Conservation (phyloP, 2,329 filamentous ascomycete species). For the Neofusicoccum sp. region DNA sequence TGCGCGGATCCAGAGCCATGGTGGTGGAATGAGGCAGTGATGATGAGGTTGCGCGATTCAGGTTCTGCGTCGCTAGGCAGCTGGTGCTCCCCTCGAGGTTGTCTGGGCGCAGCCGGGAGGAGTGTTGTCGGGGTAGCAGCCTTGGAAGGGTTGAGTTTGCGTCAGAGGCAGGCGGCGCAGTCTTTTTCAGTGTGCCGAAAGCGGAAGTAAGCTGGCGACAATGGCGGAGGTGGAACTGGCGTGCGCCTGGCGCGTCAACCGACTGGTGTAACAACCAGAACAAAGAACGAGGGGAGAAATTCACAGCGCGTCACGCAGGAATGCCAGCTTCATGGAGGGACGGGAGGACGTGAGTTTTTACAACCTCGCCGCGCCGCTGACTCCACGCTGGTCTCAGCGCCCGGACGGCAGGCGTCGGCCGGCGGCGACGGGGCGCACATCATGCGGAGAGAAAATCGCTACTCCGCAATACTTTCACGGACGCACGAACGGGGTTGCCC, state of each 20-base stretch:
- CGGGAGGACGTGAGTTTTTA: not conserved
- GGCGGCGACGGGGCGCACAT: constrained; percentile 15
- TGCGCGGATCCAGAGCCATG: constrained; percentile 24
- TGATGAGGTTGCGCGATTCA: not conserved
- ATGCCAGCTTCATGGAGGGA: not conserved
- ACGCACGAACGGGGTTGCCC: constrained; percentile 14
- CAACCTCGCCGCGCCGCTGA: not conserved
- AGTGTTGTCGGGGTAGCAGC: not conserved
- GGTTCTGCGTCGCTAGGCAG: not conserved
- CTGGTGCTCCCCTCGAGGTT: not conserved
- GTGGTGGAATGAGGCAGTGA: not conserved
- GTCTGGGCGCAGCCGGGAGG: not conserved
- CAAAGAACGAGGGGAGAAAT: not conserved
- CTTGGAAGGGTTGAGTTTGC: not conserved
- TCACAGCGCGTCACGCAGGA: not conserved
- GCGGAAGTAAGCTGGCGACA: not conserved
- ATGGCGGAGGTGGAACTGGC: not conserved
- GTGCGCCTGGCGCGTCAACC: not conserved
- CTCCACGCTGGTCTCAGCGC: not conserved
- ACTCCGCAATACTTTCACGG: constrained; percentile 9
- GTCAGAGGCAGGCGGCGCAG: not conserved
- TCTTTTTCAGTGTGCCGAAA: not conserved
- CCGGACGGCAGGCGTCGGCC: constrained; percentile 1
- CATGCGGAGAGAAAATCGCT: constrained; percentile 20
- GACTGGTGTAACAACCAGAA: not conserved